Evolutionary conservation across 495 filamentous ascomycete genomes (phyloP).

Genomic region (Talaromyces ruber): DNA sequence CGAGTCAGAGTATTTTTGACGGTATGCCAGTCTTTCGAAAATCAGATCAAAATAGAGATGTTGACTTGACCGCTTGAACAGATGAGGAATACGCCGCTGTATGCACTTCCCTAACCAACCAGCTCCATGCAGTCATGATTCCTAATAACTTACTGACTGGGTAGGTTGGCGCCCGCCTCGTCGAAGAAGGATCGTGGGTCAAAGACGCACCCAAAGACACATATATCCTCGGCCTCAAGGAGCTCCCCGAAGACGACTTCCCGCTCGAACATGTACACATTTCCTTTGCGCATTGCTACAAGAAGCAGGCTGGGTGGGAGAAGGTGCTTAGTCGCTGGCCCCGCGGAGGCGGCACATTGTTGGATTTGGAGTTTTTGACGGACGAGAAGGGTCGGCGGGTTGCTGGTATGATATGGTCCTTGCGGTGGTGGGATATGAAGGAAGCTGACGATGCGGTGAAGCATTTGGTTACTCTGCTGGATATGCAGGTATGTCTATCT

Average conservation of each 20-base stretch:
- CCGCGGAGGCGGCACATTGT: conserved; percentile 71
- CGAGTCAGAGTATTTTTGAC: conserved; percentile 74
- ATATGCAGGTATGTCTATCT: conserved; percentile 49
- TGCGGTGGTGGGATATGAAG: not conserved
- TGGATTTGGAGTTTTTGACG: conserved; percentile 88
- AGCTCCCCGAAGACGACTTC: conserved; percentile 81
- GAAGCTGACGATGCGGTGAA: conserved; percentile 4
- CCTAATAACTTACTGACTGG: not conserved
- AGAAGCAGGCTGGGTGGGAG: conserved; percentile 82
- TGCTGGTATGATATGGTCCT: conserved; percentile 33
- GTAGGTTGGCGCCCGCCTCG: conserved; percentile 61
- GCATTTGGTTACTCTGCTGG: conserved; percentile 71
- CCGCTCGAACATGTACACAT: conserved; percentile 82
- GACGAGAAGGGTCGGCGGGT: conserved; percentile 72
- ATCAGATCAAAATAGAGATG: not conserved
- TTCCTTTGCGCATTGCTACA: conserved; percentile 80
- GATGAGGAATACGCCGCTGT: conserved; percentile 49
- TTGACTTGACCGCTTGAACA: conserved; percentile 7
- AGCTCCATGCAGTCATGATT: too few relatives aligned
- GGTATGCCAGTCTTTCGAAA: conserved; percentile 31
- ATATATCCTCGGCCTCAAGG: conserved; percentile 89
- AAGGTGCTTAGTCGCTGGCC: conserved; percentile 73
- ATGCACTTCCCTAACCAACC: conserved; percentile 7
- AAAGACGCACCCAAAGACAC: conserved; percentile 63
- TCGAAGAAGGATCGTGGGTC: conserved; percentile 74